Percentiles rank a stretch among this genome's conserved stretches.
Conservation (phyloP, 2,329 filamentous ascomycete genomes). For the Passalora sequoiae region DNA sequence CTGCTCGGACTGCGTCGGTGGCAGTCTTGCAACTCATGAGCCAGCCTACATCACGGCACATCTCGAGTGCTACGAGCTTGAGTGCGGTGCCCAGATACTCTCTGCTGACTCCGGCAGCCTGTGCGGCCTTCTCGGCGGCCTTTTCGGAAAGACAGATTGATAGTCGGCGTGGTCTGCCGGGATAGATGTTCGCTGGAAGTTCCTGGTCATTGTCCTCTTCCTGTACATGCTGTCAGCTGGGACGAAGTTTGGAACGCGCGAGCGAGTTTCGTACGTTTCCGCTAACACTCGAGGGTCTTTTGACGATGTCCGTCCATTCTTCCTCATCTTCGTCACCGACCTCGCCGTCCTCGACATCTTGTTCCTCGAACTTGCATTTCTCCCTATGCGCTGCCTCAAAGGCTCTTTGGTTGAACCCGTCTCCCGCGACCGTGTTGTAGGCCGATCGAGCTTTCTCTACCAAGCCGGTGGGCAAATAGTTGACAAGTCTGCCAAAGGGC, state of each 20-base stretch:
- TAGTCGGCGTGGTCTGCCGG: background rate
- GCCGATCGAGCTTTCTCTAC: background rate
- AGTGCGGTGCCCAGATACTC: conserved; percentile 4
- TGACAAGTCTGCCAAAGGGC: background rate
- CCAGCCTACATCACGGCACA: conserved; percentile 15
- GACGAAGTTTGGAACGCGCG: background rate
- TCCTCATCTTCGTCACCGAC: conserved; percentile 3
- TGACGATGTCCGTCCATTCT: conserved; percentile 2
- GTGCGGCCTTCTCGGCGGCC: background rate
- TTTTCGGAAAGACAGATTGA: conserved; percentile 1
- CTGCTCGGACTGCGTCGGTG: conserved; percentile 5
- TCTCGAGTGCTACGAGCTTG: conserved; percentile 13
- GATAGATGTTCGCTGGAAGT: background rate
- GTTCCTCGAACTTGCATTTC: background rate
- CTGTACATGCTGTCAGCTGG: background rate
- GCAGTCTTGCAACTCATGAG: conserved; percentile 10
- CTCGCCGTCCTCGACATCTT: background rate
- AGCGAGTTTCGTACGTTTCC: background rate
- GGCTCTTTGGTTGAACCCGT: conserved; percentile 4
- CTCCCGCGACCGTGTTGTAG: conserved; percentile 4
- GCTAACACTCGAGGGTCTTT: background rate
- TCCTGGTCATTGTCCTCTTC: background rate
- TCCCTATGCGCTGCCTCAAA: conserved; percentile 2
- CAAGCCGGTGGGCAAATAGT: background rate
- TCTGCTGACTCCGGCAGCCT: conserved; percentile 5